Evolutionary conservation across 257 asterid species (phyloP).

Genomic region (Henckelia pumila): DNA sequence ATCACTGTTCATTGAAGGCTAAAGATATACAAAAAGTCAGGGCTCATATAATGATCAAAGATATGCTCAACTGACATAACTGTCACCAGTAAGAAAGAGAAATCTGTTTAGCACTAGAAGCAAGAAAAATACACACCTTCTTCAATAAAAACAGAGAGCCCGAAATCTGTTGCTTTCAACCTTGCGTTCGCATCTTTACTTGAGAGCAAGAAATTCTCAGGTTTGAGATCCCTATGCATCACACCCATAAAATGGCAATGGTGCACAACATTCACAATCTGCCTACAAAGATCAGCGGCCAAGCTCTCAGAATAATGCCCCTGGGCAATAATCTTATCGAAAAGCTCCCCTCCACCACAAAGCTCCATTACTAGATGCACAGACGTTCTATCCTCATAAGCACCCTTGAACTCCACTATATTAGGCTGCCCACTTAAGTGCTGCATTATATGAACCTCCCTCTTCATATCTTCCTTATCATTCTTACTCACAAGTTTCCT

Average conservation of each 20-base stretch:
- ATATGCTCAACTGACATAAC: conserved; percentile 9
- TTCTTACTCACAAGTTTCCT: conserved; percentile 69
- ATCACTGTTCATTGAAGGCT: background rate
- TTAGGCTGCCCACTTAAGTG: conserved; percentile 81
- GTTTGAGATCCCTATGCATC: conserved; percentile 91
- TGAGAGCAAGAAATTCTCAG: conserved; percentile 81
- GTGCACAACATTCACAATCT: conserved; percentile 78
- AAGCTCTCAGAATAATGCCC: conserved; percentile 80
- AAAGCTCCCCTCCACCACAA: conserved; percentile 83
- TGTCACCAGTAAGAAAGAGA: background rate
- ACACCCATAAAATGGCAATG: conserved; percentile 91
- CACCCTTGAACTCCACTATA: conserved; percentile 80
- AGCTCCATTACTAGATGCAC: conserved; percentile 86
- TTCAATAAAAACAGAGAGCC: conserved; percentile 83
- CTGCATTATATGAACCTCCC: conserved; percentile 80
- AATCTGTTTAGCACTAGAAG: background rate
- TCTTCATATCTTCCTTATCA: conserved; percentile 79
- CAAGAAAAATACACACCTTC: conserved; percentile 48
- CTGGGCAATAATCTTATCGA: conserved; percentile 73
- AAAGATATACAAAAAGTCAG: conserved; percentile 9
- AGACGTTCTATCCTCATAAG: conserved; percentile 67
- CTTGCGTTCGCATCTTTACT: conserved; percentile 65
- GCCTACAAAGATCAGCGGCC: conserved; percentile 73
- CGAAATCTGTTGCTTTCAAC: conserved; percentile 82
- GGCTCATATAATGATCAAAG: background rate